Base-by-base conservation (phyloP, 2,329 filamentous ascomycete species). In the Fusarium compactum region DNA sequence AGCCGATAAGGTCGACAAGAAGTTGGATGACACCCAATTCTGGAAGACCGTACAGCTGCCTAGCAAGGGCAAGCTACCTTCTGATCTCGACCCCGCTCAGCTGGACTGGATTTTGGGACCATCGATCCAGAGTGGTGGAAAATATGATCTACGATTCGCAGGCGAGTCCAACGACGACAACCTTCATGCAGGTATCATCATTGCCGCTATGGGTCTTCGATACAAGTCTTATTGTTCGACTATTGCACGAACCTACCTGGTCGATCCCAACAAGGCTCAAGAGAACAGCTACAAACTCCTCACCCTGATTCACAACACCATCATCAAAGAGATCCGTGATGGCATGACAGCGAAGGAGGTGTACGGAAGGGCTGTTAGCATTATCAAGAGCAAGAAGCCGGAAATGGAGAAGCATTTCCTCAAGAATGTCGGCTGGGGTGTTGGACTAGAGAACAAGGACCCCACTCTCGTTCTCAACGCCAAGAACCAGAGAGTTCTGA, bases 141-240 rank as follows among this genome's bases (percentile, higher is more conserved):
- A 93, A 76, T 99, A 97, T 78, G 97, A 99, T 76, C 84, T 99
- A 30, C 93, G 92, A 76, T 91, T 97, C 75, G 88, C 88, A 14
- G 87, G 90, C 3, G 91, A 94, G 62, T 89, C 94, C 12, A 94
- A 97, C 78, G 90, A 93, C 75, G 95, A 93, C 66, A 85, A 90
- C 60, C 85, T 99, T 22, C 94, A 98, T 78, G 91, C 95, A 0
- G 97, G 96, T 41, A 94, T 98, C 74, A 99, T 99, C 75, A 90
- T 99, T 73, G 93, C 94, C 9, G 93, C 93, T 2, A 90, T 99
- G 81, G 96, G 96, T 56, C 87, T 99, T 67, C 90, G 96, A 71
- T 99, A 99, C 83, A 96, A 96, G 82, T 97, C 94, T 2, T 99
- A 99, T 81, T 95, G 93, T 78, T 97, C 95, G 4, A 89, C 94